These are phyloP conservation scores for Pharnaceum exiguum DNA, from an alignment of 148 eudicot genomes.

Conservation along the genomic window DNA sequence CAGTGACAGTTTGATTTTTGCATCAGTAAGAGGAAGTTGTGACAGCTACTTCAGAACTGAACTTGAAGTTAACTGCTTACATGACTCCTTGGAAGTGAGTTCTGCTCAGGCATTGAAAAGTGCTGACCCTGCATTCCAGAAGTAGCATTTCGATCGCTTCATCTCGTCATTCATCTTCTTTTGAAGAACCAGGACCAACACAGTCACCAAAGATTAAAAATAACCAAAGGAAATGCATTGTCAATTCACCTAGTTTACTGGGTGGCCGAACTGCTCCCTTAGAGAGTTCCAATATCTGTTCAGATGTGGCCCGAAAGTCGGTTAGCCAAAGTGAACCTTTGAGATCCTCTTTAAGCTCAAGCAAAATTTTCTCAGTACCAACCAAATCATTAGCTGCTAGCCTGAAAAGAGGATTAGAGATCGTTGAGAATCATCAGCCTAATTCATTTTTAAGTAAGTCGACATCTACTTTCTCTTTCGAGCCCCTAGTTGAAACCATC, in stretches of 20 bases:
- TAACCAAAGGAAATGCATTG: slow-evolving; percentile 46
- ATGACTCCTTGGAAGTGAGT: slow-evolving; percentile 52
- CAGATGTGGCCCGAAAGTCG: slow-evolving; percentile 30
- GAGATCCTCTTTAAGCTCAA: slow-evolving; percentile 64
- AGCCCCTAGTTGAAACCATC: slow-evolving; percentile 71
- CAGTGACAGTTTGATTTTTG: slow-evolving; percentile 40
- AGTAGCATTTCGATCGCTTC: slow-evolving; percentile 34
- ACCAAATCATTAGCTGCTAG: slow-evolving; percentile 87
- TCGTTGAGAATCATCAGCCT: slow-evolving; percentile 72
- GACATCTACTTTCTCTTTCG: slow-evolving; percentile 86
- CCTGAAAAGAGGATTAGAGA: slow-evolving; percentile 76
- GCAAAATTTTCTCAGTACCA: slow-evolving; percentile 66
- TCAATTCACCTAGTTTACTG: slow-evolving; percentile 37
- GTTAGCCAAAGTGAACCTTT: slow-evolving; percentile 41
- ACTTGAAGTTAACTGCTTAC: slow-evolving; percentile 58
- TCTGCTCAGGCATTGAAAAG: slow-evolving; percentile 23
- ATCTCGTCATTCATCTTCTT: slow-evolving; percentile 33
- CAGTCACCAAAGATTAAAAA: slow-evolving; percentile 83
- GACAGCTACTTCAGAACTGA: slow-evolving; percentile 74
- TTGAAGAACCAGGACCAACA: slow-evolving; percentile 65
- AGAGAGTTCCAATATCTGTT: slow-evolving; percentile 38
- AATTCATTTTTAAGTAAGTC: slow-evolving; percentile 46
- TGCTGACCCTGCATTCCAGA: slow-evolving; percentile 20
- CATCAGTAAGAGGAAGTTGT: slow-evolving; percentile 56
- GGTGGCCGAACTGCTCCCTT: slow-evolving; percentile 26